A percentile compares a stretch with the other conserved stretches of the same genome.
Conservation (phyloP, 2,329 filamentous ascomycete species). For the Zasmidium angulare region DNA sequence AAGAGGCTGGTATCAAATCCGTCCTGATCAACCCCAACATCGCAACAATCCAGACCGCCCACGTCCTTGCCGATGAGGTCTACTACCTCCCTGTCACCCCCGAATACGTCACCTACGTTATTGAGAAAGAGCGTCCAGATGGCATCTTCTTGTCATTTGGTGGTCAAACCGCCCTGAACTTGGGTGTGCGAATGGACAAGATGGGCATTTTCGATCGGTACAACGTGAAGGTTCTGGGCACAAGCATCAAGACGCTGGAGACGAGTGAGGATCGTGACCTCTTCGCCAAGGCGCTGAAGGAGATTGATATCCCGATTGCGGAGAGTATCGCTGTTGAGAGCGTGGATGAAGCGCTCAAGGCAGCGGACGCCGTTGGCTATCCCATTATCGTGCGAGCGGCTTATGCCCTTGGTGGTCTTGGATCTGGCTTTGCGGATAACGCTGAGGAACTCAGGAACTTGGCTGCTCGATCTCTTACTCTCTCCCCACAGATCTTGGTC, state of each 20-base stretch:
- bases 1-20: constrained; percentile 87
- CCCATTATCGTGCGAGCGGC: constrained; percentile 97
- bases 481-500: constrained; percentile 93
- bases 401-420: constrained; percentile 92
- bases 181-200: constrained; percentile 96
- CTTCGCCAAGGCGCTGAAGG: constrained; percentile 91
- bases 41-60: constrained; percentile 95
- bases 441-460: constrained; percentile 90
- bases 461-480: constrained; percentile 85
- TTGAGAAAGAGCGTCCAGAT: constrained; percentile 92
- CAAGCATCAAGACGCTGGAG: constrained; percentile 90
- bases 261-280: constrained; percentile 94
- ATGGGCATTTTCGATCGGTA: constrained; percentile 95
- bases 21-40: constrained; percentile 98
- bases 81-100: constrained; percentile 98
- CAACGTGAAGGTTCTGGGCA: constrained; percentile 92
- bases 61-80: constrained; percentile 92
- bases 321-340: constrained; percentile 92
- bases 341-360: constrained; percentile 86
- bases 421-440: constrained; percentile 94
- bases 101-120: constrained; percentile 96
- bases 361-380: constrained; percentile 84
- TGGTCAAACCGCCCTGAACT: constrained; percentile 93
- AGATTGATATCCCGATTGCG: constrained; percentile 96
- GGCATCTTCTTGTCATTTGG: constrained; percentile 97